Evolutionary conservation across 495 filamentous ascomycete genomes (phyloP), one percentile per base, ranked within the genome.

Genomic region (Penicillium chermesinum): DNA sequence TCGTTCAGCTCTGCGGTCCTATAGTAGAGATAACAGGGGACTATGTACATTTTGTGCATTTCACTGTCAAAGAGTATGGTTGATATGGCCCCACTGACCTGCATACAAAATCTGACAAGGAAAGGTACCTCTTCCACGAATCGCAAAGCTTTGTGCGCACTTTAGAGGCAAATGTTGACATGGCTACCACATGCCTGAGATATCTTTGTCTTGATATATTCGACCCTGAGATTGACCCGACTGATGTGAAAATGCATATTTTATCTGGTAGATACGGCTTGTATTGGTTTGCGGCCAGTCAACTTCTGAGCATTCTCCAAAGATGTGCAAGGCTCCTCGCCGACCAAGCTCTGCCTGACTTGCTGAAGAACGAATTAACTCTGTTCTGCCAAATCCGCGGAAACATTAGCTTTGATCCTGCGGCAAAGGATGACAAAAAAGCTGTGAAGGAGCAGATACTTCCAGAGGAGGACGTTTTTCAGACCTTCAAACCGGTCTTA

Each of bases 11-110:
- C 2, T 38, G 37, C 7, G 37, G 37, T 12, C 37, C 37, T 19
- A 16, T 38, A n/a, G 37, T 38, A 3, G 37, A 38, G 18, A 16
- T 49, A 18, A 43, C 46, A 0, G 38, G 19, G 13, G 38, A 49
- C 20, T 41, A 38, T 9, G 46, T 49, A 5, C 46, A 49, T 17
- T 49, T 49, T 20, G 46, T 49, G 33, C 48, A 50, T 22, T 50
- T 45, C 8, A 45, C 48, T 6, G 48, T 50, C 27, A 47, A 50
- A 46, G 48, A 50, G 16, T 50, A 46, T 17, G 37, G 2, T 30
- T 4, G 10, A 30, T 30, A 30, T 30, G 25, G 10, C 25, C 25
- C 25, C 10, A 10, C 10, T 30, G 25, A 30, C 25, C 10, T 5
- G 5, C 10, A 30, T 5, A 10, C 25, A 30, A 30, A 30, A 30